A percentile compares a stretch with the other conserved stretches of the same genome.
Conservation (phyloP, 2,329 filamentous ascomycete genomes). For the Mariannaea elegans region DNA sequence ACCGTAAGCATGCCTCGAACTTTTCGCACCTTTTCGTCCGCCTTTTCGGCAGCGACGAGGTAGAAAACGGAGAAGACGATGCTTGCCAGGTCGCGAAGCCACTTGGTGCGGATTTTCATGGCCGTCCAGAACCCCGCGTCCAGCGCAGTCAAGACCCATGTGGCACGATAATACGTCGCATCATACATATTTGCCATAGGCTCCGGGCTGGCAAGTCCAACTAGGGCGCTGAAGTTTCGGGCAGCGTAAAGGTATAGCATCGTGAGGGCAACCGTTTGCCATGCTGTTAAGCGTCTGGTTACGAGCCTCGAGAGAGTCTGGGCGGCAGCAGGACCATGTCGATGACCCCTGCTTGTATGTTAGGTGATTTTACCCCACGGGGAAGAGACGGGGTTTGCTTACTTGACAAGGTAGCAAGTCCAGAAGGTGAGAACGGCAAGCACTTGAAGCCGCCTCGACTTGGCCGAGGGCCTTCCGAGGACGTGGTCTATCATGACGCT, state of each 20-base stretch:
- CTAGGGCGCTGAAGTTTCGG: constrained; percentile 91
- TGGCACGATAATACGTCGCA: constrained; percentile 91
- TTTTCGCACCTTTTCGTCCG: constrained; percentile 95
- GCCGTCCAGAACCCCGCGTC: constrained; percentile 99
- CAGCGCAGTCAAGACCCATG: constrained; percentile 93
- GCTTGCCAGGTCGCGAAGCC: constrained; percentile 83
- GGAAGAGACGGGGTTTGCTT: constrained; percentile 36
- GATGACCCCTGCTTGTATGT: constrained; percentile 71
- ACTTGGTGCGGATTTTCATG: constrained; percentile 85
- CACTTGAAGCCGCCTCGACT: constrained; percentile 92
- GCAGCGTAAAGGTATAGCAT: constrained; percentile 91
- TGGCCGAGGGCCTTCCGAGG: constrained; percentile 86
- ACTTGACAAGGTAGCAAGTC: constrained; percentile 85
- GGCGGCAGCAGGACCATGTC: constrained; percentile 84
- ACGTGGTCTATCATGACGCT: constrained; percentile 81
- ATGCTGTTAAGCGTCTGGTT: constrained; percentile 78
- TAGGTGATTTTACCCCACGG: constrained; percentile 24
- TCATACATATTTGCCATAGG: constrained; percentile 95
- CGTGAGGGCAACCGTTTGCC: constrained; percentile 88
- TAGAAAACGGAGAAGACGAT: constrained; percentile 91
- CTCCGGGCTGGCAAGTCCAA: constrained; percentile 91
- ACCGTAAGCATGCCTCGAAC: constrained; percentile 87
- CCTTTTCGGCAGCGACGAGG: constrained; percentile 89
- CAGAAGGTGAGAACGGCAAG: constrained; percentile 91
- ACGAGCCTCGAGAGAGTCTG: constrained; percentile 76